Base-by-base conservation (phyloP, 2,329 filamentous ascomycete species). In the Neofusicoccum umdonicola region DNA sequence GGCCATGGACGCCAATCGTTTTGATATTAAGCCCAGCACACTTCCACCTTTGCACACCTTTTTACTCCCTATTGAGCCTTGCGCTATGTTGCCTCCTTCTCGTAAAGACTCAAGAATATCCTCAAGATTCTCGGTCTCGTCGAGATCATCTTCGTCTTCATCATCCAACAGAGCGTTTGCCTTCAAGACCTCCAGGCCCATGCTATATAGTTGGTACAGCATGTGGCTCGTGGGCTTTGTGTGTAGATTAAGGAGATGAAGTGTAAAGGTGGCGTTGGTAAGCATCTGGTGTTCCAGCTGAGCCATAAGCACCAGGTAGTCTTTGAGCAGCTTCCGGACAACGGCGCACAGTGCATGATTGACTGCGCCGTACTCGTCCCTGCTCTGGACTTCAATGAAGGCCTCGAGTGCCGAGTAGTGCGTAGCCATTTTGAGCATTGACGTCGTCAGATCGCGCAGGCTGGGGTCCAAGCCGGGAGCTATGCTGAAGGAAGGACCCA, bases 41-140 rank as follows among this genome's bases (percentile, higher is more conserved):
- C 93, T 91, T 2, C 95, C 95, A n/a, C 95, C 95, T 80, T 97
- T 98, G 82, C 92, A 98, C 37, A 96, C 89, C 75, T 93, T 97
- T 78, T 96, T 96, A 50, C 88, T 89, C 0, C 90, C 87, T 80
- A 95, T 90, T 66, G 90, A 89, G 3, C 90, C 90, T 0, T 90
- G 88, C 13, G 89, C 84, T 34, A 96, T 82, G 68, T 96, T 92
- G 15, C 91, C 92, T 11, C 93, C 93, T 72, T 97, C 92, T 69
- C 90, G 87, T 41, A 99, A 80, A 51, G 91, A 92, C 77, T 97
- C 93, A 19, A 99, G 82, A 66, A 99, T 96, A 70, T 96, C 92
- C 69, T 98, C 94, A 67, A 96, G 90, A 73, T 97, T 91, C 69
- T 96, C 90, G 37, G 84, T 89, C 68, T 92, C 90, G 68, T 91